phyloP scores from a whole-genome alignment of 345 rosid species.

The Brassica cretica region DNA sequence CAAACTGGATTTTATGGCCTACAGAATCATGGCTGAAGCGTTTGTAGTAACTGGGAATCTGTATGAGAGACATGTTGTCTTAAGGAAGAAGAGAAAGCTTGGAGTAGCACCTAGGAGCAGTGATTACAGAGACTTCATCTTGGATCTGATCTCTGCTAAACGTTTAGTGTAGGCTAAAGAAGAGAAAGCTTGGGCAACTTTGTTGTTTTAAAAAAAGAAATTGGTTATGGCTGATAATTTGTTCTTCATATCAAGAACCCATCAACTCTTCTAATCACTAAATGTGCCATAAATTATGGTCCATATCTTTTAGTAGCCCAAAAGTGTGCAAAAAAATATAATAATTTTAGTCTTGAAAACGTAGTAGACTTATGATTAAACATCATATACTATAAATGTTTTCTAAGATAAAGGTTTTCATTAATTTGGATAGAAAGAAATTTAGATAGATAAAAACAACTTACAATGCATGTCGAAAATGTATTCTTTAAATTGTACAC shows the following conservation, averaged over 20 bases:
- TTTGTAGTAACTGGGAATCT: too few relatives aligned
- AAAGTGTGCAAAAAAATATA: not conserved
- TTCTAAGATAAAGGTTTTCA: not conserved
- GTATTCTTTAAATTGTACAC: too few relatives aligned
- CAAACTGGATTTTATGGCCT: too few relatives aligned
- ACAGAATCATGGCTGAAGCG: too few relatives aligned
- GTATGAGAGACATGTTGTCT: not conserved
- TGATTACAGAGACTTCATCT: conserved; percentile 66
- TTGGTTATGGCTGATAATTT: not conserved
- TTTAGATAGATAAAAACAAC: not conserved
- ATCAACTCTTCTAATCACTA: too few relatives aligned
- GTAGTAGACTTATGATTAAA: not conserved
- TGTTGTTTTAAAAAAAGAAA: too few relatives aligned
- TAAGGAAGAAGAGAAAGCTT: conserved; percentile 54
- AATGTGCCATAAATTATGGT: not conserved
- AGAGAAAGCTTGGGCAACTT: not conserved
- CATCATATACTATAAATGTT: not conserved
- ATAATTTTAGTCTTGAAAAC: too few relatives aligned
- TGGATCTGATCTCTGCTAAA: conserved; percentile 60
- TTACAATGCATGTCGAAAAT: not conserved
- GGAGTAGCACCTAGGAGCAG: conserved; percentile 84
- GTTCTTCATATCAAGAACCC: not conserved
- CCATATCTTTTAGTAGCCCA: not conserved
- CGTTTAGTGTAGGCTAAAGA: conserved; percentile 45
- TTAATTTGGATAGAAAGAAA: not conserved